Conservation (phyloP, 2,329 filamentous ascomycete species). For the Fusarium odoratissimum region DNA sequence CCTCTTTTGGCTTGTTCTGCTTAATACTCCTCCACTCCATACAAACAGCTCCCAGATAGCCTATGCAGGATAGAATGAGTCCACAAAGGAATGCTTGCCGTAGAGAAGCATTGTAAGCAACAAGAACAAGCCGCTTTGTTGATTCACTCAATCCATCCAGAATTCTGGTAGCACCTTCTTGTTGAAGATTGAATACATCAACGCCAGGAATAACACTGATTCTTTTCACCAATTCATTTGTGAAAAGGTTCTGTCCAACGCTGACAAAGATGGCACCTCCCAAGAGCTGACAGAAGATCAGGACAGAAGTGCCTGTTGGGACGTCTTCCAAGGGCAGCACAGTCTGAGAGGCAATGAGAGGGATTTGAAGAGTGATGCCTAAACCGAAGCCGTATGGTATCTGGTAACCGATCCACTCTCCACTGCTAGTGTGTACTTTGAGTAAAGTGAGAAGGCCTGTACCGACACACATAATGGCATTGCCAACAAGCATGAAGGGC, state of each 20-base stretch:
- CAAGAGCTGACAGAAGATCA: conserved; percentile 60
- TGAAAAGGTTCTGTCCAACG: conserved; percentile 27
- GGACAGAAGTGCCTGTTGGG: conserved; percentile 55
- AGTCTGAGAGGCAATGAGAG: conserved; percentile 57
- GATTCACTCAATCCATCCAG: not conserved
- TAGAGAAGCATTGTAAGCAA: not conserved
- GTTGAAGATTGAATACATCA: not conserved
- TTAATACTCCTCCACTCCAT: conserved; percentile 6
- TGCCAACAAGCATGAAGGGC: conserved; percentile 31
- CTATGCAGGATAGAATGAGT: not conserved
- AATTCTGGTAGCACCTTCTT: not conserved
- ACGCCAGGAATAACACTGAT: not conserved
- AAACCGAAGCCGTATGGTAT: conserved; percentile 56
- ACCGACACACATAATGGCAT: conserved; percentile 19
- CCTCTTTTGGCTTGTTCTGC: not conserved
- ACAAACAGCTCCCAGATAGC: not conserved
- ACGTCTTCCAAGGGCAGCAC: conserved; percentile 56
- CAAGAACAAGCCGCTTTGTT: not conserved
- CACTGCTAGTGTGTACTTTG: conserved; percentile 44
- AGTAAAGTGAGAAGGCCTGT: conserved; percentile 35
- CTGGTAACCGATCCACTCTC: conserved; percentile 58
- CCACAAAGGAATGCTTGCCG: not conserved
- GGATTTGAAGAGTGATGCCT: conserved; percentile 56
- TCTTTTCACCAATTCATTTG: conserved; percentile 7
- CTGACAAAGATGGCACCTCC: conserved; percentile 49